Base-by-base conservation (phyloP, 306 rosid genomes). In the Bauhinia variegata region DNA sequence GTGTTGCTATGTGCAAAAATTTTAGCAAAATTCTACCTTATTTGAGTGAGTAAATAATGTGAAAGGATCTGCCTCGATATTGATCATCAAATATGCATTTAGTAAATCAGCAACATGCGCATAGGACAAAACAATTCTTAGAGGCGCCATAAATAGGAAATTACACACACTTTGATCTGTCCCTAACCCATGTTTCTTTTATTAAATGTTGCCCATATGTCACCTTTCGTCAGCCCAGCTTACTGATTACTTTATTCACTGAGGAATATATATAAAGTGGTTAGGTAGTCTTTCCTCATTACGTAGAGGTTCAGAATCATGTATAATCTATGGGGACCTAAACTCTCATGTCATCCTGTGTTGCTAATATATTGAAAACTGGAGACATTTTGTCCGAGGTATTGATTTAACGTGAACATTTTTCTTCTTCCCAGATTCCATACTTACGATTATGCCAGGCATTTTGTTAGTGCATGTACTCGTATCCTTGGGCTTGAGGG, bases 391-490 rank as follows among this genome's bases (percentile, higher is more conserved):
- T 68, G 18, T 48, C 39, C 31, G 12, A 38, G 37, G 18, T 15
- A 56, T 50, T 56, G 23, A 46, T 61, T 55, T 67, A 43, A 61
- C 60, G 15, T 62, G 33, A 33, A 6, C 19, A 31, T 38, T 58
- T 74, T 34, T 52, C 70, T 63, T 64, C 73, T 55, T 82, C 69
- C 51, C 85, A 93, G 98, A 48, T 93, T 93, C 80, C 96, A 93
- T 69, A 93, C 98, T 44, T 93, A 93, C 56, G 98, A 93, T 78
- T 93, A 93, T 77, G 98, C 98, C 31, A 84, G 98, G 79, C 98
- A 92, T 71, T 92, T 92, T 63, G 98, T 89, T 33, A 93, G 98
- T 71, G 98, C 98, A 28, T 93, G 98, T 71, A 93, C 98, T 49
- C 96, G 98, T 28, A 89, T 93, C 78, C 87, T 93, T 76, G 98